Conservation (phyloP, 257 asterid species). For the Nicotiana undulata region DNA sequence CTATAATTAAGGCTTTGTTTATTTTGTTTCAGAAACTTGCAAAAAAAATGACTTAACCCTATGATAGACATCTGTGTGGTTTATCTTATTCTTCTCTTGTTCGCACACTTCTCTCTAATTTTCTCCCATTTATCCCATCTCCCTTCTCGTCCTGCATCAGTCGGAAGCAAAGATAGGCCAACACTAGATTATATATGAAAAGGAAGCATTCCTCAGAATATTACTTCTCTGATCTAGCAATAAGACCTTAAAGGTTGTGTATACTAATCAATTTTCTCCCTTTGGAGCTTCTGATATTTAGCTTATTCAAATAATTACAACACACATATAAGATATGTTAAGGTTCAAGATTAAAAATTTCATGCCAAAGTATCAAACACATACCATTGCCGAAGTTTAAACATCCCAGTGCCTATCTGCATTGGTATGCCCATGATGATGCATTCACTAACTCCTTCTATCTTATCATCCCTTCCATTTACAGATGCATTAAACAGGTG, state of each 20-base stretch:
- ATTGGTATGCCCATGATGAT: conserved; percentile 92
- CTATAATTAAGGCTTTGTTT: not conserved
- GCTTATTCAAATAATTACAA: conserved; percentile 3
- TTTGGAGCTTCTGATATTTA: not conserved
- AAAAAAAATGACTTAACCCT: not conserved
- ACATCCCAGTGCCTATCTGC: conserved; percentile 83
- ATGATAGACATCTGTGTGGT: not conserved
- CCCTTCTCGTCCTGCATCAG: not conserved
- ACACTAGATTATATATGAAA: not conserved
- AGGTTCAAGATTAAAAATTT: not conserved
- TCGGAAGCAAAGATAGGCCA: not conserved
- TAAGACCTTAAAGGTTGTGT: not conserved
- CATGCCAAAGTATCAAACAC: not conserved
- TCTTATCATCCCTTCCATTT: conserved; percentile 68
- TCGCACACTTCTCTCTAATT: not conserved
- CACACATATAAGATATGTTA: not conserved
- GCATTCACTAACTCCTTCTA: conserved; percentile 91
- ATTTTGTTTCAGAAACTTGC: not conserved
- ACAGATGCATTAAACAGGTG: conserved; percentile 88
- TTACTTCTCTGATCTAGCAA: not conserved
- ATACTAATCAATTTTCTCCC: not conserved
- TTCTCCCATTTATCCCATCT: not conserved
- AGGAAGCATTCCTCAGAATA: not conserved
- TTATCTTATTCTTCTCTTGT: not conserved
- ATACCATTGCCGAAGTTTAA: conserved; percentile 77